Conservation (phyloP, 148 eudicot species). For the Euryodendron excelsum region DNA sequence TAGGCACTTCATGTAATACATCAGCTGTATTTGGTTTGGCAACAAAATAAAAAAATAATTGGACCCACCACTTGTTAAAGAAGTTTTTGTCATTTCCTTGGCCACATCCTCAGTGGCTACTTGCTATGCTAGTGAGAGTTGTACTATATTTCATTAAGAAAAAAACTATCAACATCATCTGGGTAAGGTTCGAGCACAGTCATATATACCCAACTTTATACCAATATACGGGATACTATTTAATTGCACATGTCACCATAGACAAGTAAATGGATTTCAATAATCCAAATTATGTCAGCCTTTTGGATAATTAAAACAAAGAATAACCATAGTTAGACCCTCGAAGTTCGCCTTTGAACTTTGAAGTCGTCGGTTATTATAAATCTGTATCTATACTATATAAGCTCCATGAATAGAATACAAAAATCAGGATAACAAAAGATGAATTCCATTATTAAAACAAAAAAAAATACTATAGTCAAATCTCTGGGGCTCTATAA, state of each 20-base stretch:
- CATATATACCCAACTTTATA: too few species aligned
- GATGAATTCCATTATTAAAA: neutral
- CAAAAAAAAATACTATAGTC: neutral
- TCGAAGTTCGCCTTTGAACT: too few species aligned
- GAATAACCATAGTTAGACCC: neutral
- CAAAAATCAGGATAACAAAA: neutral
- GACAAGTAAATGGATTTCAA: too few species aligned
- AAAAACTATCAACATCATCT: too few species aligned
- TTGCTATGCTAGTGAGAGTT: neutral
- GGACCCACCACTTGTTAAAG: neutral
- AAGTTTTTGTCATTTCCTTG: neutral
- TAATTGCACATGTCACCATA: too few species aligned
- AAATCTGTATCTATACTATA: too few species aligned
- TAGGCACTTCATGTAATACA: neutral
- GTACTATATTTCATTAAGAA: too few species aligned
- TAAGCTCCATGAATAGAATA: neutral
- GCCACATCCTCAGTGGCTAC: neutral
- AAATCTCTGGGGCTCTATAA: neutral
- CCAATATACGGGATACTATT: neutral
- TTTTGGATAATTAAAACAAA: neutral
- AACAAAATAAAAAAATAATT: too few species aligned
- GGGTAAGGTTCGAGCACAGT: neutral
- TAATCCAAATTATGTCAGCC: neutral
- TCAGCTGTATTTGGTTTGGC: neutral
- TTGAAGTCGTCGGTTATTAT: neutral